phyloP scores from a whole-genome alignment of 805 yeast species.

The Zygosaccharomyces rouxii region DNA sequence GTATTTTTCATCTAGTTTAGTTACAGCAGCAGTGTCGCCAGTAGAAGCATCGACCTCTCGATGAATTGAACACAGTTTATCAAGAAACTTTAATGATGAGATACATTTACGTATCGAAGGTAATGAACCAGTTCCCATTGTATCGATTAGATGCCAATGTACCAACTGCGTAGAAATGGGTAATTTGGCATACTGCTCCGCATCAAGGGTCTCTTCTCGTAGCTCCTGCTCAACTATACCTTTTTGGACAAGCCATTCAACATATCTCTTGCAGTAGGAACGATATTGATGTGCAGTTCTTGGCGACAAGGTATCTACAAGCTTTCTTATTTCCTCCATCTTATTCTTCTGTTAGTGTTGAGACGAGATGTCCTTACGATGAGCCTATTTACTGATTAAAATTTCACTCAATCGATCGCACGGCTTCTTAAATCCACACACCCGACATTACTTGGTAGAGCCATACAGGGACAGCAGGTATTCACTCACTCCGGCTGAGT shows the following conservation, averaged over 20 bases:
- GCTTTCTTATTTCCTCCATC: conserved; percentile 12
- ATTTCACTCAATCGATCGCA: conserved; percentile 3
- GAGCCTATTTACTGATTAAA: neutral
- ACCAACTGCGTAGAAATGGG: conserved; percentile 25
- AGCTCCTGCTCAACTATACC: conserved; percentile 9
- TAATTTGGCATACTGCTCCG: conserved; percentile 16
- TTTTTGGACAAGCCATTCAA: conserved; percentile 26
- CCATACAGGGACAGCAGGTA: neutral
- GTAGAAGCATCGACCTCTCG: conserved; percentile 6
- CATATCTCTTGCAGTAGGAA: conserved; percentile 27
- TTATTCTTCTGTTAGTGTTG: neutral
- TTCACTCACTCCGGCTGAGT: too few species aligned
- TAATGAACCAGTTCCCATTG: conserved; percentile 11
- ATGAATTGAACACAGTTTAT: conserved; percentile 22
- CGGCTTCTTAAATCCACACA: conserved; percentile 6
- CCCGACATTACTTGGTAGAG: neutral
- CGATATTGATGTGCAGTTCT: conserved; percentile 30
- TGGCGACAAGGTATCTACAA: conserved; percentile 27
- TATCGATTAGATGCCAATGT: conserved; percentile 29
- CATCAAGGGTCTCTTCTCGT: neutral
- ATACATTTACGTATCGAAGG: conserved; percentile 22
- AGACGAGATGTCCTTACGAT: neutral
- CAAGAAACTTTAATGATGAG: conserved; percentile 24
- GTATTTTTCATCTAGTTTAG: conserved; percentile 21
- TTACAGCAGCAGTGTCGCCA: neutral